Evolutionary conservation across 2,329 filamentous ascomycete species (phyloP), one percentile per base, ranked within the genome.

Genomic region (Venturia carpophila): DNA sequence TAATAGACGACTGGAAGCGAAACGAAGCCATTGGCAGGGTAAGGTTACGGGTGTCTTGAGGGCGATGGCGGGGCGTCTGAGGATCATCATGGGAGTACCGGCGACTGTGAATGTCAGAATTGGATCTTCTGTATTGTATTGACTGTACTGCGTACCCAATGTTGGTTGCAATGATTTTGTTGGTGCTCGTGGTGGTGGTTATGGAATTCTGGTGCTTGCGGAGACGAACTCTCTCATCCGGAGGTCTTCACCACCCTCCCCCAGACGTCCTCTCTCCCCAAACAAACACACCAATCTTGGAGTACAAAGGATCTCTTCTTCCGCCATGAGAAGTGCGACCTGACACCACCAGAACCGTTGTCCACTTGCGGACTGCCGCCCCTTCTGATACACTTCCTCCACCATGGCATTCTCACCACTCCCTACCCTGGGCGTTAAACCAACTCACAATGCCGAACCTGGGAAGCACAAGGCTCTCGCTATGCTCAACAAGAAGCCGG

Each of bases 361-460:
- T 64, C 67, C 19, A 65, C 66, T n/a, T 42, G 64, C 17, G 60
- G 60, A 52, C 67, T 7, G n/a, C 66, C 42, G 64, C 69, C 30
- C 68, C 69, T 52, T 73, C 43, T 27, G 30, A 45, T 34, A 34
- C 49, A 11, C 49, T 24, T 55, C 49, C 49, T 24, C 49, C 43
- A 42, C 34, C 55, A 68, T 68, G 68, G 68, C 65, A 0, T 64
- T 67, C 41, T 68, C 68, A 47, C 68, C 68, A 11, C 39, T 62
- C 21, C 39, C 60, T n/a, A 43, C 60, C 7, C 37, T 34, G 43
- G 43, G 15, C 37, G 27, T 19, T 1, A 62, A 62, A 11, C 39
- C 39, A 62, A 37, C 24, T 42, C 39, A 62, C 37, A 62, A 21
- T 43, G 24, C 17, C 39, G 39, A 34, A 43, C 13, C 60, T 39